Conservation (phyloP, 1,284 basidiomycete species). For the Apiotrichum akiyoshidainum region DNA sequence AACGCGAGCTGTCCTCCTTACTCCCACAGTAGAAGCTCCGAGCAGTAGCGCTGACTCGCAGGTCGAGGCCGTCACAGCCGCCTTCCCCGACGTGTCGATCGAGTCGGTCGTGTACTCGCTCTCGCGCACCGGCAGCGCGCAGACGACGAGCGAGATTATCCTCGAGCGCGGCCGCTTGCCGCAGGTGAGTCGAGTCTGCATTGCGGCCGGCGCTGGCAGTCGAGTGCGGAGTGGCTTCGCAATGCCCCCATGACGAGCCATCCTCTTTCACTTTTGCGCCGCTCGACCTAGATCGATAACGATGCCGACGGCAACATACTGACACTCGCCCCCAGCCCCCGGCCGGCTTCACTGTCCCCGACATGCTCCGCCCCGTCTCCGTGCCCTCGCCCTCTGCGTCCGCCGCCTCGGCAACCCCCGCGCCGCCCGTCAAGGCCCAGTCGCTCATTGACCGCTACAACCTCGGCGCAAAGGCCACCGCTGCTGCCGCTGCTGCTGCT, state of each 20-base stretch:
- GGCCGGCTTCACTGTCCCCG: slow-evolving; percentile 16
- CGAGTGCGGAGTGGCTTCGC: no score
- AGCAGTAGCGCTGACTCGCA: slow-evolving; percentile 9
- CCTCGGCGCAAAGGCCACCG: slow-evolving; percentile 28
- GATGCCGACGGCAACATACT: no score
- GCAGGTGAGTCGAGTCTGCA: slow-evolving; percentile 35
- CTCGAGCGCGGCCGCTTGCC: slow-evolving; percentile 45
- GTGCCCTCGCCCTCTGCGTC: neutral
- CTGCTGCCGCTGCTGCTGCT: slow-evolving; percentile 6
- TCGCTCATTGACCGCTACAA: slow-evolving; percentile 43
- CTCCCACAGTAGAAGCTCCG: neutral
- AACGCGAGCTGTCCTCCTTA: neutral
- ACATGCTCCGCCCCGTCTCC: slow-evolving; percentile 13
- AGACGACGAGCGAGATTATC: slow-evolving; percentile 48
- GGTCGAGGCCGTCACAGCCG: slow-evolving; percentile 48
- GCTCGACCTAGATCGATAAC: no score
- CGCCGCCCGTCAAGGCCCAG: slow-evolving; percentile 13
- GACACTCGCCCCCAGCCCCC: slow-evolving; percentile 9
- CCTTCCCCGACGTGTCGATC: slow-evolving; percentile 49
- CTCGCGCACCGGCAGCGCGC: slow-evolving; percentile 45
- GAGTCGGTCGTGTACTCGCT: slow-evolving; percentile 46
- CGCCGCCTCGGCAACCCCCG: slow-evolving; percentile 7
- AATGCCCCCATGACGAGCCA: no score
- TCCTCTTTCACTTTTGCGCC: no score
- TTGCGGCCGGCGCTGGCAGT: no score